Conservation (phyloP, 805 yeast genomes). For the Tanozyma kutaoensis region DNA sequence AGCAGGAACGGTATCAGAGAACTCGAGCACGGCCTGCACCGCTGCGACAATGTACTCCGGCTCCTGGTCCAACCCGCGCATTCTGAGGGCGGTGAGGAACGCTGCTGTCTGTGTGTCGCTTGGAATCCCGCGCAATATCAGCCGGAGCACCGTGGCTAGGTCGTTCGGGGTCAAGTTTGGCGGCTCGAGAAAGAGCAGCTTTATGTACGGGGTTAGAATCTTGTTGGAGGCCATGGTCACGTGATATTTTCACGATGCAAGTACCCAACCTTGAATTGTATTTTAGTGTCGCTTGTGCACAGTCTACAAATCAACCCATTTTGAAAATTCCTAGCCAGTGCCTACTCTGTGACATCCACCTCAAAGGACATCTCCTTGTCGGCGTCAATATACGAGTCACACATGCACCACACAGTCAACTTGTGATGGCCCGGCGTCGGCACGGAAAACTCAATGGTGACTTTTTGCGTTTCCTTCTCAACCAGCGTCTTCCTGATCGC, state of each 20-base stretch:
- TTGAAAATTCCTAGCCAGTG: too few species aligned
- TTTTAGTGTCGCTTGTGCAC: too few species aligned
- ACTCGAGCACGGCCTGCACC: conserved; percentile 57
- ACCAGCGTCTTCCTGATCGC: conserved; percentile 59
- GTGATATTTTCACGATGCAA: too few species aligned
- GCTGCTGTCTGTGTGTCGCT: conserved; percentile 63
- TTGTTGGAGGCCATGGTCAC: too few species aligned
- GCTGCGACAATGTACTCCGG: conserved; percentile 81
- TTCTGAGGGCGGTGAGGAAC: conserved; percentile 66
- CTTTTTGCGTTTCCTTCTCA: conserved; percentile 35
- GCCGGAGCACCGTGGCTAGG: conserved; percentile 45
- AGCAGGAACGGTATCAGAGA: conserved; percentile 41
- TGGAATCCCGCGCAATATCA: conserved; percentile 47
- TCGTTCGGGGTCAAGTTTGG: conserved; percentile 54
- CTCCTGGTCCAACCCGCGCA: conserved; percentile 65
- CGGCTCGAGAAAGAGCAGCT: conserved; percentile 47
- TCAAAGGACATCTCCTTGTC: conserved; percentile 66
- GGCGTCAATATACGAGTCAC: conserved; percentile 88
- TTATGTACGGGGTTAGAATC: conserved; percentile 50
- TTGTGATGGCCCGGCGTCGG: conserved; percentile 49
- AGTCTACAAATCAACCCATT: too few species aligned
- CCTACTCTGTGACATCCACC: conserved; percentile 7
- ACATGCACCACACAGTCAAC: conserved; percentile 70
- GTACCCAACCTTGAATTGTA: too few species aligned
- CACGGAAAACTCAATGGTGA: conserved; percentile 41